These are phyloP conservation scores for Aquilaria sinensis DNA, from an alignment of 345 rosid species.

Conservation along the genomic window DNA sequence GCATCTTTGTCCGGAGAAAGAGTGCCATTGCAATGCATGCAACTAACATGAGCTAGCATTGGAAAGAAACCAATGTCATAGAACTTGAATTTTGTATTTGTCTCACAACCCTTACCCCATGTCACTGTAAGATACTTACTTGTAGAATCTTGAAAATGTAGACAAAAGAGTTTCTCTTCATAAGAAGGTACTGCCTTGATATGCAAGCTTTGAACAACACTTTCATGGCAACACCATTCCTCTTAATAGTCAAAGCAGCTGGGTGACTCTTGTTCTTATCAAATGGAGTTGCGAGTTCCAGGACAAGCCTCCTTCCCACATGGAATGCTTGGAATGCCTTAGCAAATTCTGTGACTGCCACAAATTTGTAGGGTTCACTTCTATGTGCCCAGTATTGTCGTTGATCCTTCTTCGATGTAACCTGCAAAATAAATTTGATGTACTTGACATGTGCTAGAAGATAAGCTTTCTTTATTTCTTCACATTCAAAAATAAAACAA, in stretches of 20 bases:
- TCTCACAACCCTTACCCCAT: not conserved
- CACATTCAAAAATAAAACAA: not conserved
- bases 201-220: conserved; percentile 54
- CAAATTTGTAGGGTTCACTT: conserved; percentile 54
- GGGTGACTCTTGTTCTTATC: conserved; percentile 52
- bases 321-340: conserved; percentile 62
- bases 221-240: conserved; percentile 46
- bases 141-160: conserved; percentile 58
- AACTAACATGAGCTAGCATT: conserved; percentile 30
- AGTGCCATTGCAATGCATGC: conserved; percentile 39
- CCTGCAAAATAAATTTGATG: conserved; percentile 29
- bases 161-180: conserved; percentile 75
- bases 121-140: conserved; percentile 24
- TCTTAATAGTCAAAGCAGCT: conserved; percentile 48
- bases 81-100: not conserved
- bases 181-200: conserved; percentile 58
- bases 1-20: conserved; percentile 58
- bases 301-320: conserved; percentile 35
- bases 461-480: not conserved
- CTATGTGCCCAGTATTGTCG: conserved; percentile 55
- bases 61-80: conserved; percentile 10
- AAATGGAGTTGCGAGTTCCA: conserved; percentile 49
- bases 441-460: too few species aligned
- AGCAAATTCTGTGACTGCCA: conserved; percentile 50
- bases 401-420: conserved; percentile 77